Evolutionary conservation across 768 basidiomycete species (phyloP).

Genomic region (Steccherinum ochraceum): DNA sequence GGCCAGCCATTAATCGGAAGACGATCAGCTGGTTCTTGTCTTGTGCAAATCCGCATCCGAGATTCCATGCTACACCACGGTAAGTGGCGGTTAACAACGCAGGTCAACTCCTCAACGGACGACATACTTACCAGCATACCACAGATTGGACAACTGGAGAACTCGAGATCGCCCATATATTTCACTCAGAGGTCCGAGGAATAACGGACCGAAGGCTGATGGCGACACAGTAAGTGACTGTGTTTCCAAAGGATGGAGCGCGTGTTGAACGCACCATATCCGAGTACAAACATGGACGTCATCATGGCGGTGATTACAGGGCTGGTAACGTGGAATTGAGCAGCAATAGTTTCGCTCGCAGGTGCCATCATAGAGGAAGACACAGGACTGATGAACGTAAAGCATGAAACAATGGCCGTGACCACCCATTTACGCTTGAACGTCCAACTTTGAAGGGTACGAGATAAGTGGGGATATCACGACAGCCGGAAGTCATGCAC

Average conservation of each 20-base stretch:
- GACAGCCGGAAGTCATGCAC: conserved; percentile 1
- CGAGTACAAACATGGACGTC: conserved; percentile 54
- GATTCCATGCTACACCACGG: conserved; percentile 43
- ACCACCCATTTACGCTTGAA: conserved; percentile 51
- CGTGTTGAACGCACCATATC: conserved; percentile 41
- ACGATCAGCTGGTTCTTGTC: conserved; percentile 52
- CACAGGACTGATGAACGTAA: conserved; percentile 33
- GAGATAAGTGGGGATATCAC: background rate
- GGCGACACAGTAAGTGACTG: conserved; percentile 4
- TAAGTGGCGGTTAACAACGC: background rate
- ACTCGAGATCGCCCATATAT: conserved; percentile 62
- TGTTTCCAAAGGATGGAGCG: background rate
- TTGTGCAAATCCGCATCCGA: conserved; percentile 53
- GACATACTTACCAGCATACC: conserved; percentile 46
- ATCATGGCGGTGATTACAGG: conserved; percentile 45
- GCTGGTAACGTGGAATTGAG: conserved; percentile 49
- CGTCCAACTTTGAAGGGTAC: conserved; percentile 42
- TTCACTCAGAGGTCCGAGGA: conserved; percentile 61
- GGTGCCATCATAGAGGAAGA: conserved; percentile 76
- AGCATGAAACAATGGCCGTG: conserved; percentile 17
- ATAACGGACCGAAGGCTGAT: conserved; percentile 41
- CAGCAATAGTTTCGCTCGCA: conserved; percentile 43
- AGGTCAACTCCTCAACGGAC: background rate
- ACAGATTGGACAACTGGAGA: conserved; percentile 57
- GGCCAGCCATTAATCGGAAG: conserved; percentile 62